Evolutionary conservation across 208 protist genomes (phyloP), one percentile per base, ranked within the genome.

Genomic region (Leishmania tropica): DNA sequence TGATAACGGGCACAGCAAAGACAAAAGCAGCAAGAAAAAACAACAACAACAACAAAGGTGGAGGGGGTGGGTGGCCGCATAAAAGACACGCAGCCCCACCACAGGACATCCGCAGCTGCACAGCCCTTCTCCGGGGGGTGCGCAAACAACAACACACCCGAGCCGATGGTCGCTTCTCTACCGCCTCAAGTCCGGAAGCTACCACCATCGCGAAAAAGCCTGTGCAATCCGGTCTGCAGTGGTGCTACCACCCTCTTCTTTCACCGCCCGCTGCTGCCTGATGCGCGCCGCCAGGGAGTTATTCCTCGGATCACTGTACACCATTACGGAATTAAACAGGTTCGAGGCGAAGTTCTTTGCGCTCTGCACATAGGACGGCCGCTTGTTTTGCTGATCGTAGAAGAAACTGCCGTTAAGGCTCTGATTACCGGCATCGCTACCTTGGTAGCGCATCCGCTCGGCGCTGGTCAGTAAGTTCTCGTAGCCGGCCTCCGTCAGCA

Each of bases 141-240:
- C 40, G 31, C 40, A 28, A n/a, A 47, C 15, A 21, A 24, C 37
- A 71, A 24, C 40, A 72, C 37, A 10, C 40, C 17, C 8, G 42
- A 5, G 21, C 21, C 67, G 28, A 13, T 24, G 37, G 40, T n/a
- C 40, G 24, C 24, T 48, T 72, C 40, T 24, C 37, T 31, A 40
- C 40, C 21, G 10, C 21, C 31, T 5, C 37, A 11, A 40, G 45
- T 19, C 5, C n/a, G 24, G 3, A 31, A 68, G 35, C 84, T 88
- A 97, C 89, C 92, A 97, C 92, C 92, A 95, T 11, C 89, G 89
- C 21, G 91, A 84, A 47, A 97, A 86, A 15, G 84, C 83, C 45
- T 90, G 89, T n/a, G 85, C 86, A 7, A 95, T 62, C 6, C 88
- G 83, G 35, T 90, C 87, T 1, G 91, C 87, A 21, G 78, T 82